Evolutionary conservation across 805 yeast genomes (phyloP), one percentile per base, ranked within the genome.

Genomic region (Wickerhamiella spandovensis): DNA sequence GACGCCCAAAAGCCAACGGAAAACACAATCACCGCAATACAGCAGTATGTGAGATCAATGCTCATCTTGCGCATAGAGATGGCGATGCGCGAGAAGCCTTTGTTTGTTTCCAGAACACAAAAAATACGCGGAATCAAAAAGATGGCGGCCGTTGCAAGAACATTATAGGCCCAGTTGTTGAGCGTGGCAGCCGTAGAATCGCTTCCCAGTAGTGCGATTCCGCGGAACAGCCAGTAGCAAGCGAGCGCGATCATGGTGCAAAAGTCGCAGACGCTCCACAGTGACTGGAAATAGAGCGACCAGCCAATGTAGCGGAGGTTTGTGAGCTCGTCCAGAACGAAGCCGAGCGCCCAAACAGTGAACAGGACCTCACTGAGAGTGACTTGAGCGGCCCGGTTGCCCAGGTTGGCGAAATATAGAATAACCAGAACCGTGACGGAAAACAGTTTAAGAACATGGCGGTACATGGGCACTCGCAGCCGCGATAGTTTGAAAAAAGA

Each of bases 1-100:
- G 77, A 73, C 22, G 77, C 71, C 67, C 76, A 77, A 56, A 77
- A 77, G 1, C 81, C 81, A 43, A 72, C 67, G 2, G 74, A 72
- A 55, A 76, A 68, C 39, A 77, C 68, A n/a, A 71, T 58, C 46
- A 77, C 73, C 39, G 76, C 67, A 42, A 72, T 64, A 56, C 74
- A 69, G 53, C 76, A 65, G 24, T 76, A 77, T 39, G 73, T 58
- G 54, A 76, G 68, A 53, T 75, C 78, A 60, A 73, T 67, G 45
- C 70, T 61, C 80, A 77, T 76, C 53, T 68, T 67, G 46, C 75
- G 68, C 43, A 74, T 70, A n/a, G 78, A 69, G 25, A 76, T 64
- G 22, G 76, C 67, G 54, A 76, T 72, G 60, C 75, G 64, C 50
- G 77, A 72, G 63, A 77, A 76, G 51, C 74, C 73, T 48, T 72